phyloP scores from a whole-genome alignment of 1,284 basidiomycete genomes.

The Moesziomyces parantarcticus region DNA sequence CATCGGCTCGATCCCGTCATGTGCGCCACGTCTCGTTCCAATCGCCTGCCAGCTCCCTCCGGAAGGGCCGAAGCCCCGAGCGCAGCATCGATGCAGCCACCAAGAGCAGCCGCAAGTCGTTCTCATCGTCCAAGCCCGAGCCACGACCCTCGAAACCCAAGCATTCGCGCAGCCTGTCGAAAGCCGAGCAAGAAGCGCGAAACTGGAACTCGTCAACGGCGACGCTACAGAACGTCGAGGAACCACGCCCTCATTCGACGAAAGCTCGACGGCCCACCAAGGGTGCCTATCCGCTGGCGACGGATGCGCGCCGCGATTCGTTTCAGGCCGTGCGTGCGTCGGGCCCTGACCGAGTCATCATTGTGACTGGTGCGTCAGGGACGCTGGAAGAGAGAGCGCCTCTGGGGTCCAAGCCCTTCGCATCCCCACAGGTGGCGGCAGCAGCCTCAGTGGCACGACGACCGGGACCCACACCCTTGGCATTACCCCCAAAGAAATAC shows the following conservation, averaged over 20 bases:
- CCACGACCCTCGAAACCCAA: constrained; percentile 9
- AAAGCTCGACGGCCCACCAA: constrained; percentile 11
- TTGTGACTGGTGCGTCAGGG: constrained; percentile 2
- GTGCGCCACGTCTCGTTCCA: constrained; percentile 21
- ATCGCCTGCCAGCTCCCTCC: constrained; percentile 26
- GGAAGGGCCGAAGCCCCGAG: constrained; percentile 16
- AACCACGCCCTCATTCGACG: constrained; percentile 5
- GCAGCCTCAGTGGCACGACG: constrained; percentile 3
- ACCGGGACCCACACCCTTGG: constrained; percentile 7
- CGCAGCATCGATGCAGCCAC: not conserved
- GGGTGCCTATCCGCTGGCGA: constrained; percentile 10
- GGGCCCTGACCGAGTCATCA: constrained; percentile 29
- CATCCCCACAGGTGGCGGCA: not conserved
- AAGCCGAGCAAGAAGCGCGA: constrained; percentile 21
- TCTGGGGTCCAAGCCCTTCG: not conserved
- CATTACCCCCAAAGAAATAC: not conserved
- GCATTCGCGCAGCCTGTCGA: constrained; percentile 7
- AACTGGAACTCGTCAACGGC: constrained; percentile 27
- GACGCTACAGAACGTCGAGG: constrained; percentile 11
- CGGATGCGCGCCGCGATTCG: constrained; percentile 7
- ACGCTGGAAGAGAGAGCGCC: not conserved
- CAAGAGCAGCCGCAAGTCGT: constrained; percentile 21
- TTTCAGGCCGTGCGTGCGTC: constrained; percentile 26
- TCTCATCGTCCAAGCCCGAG: not conserved
- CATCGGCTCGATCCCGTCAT: not conserved